Evolutionary conservation across 2,329 filamentous ascomycete species (phyloP), one percentile per base, ranked within the genome.

Genomic region (Fusarium haematococcum): DNA sequence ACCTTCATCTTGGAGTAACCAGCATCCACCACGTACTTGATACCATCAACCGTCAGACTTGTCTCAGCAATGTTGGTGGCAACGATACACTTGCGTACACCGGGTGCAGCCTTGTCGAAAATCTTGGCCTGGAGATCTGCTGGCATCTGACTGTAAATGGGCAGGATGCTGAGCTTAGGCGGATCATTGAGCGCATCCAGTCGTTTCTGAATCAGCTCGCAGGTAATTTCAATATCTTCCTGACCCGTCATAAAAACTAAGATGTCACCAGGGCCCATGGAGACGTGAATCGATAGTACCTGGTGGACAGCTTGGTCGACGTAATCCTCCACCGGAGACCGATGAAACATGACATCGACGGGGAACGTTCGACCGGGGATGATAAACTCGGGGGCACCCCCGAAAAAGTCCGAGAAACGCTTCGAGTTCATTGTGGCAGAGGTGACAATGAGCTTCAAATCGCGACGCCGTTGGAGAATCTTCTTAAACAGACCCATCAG

Each of bases 91-190:
- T 99, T 99, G 68, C 97, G 92, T 6, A 98, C 95, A 1, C 97
- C 97, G 0, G 95, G 93, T 3, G 94, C 88, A 3, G 97, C 97
- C 75, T 92, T 91, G 80, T 99, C 96, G 78, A 99, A 99, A 75
- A 99, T 99, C 84, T 97, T 98, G 69, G 97, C 95, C 83, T 99
- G 97, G 39, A 99, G 86, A 82, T 99, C 97, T 37, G 97, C 97
- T 3, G 97, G 97, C 97, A 99, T 98, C 83, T 99, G 97, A 88
- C 95, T 98, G 90, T 99, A 99, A 65, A 99, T 98, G 0, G 97
- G 97, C 32, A 99, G 85, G 64, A 99, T 97, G 80, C 94, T 96
- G 68, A 99, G 90, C 80, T 98, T 96, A 2, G 97, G 95, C 1
- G 97, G 96, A 78, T 99, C 95, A 73, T 98, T 98, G 35, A 99